Evolutionary conservation across 441 rosid species (phyloP).

Genomic region (Gossypium gossypioides): DNA sequence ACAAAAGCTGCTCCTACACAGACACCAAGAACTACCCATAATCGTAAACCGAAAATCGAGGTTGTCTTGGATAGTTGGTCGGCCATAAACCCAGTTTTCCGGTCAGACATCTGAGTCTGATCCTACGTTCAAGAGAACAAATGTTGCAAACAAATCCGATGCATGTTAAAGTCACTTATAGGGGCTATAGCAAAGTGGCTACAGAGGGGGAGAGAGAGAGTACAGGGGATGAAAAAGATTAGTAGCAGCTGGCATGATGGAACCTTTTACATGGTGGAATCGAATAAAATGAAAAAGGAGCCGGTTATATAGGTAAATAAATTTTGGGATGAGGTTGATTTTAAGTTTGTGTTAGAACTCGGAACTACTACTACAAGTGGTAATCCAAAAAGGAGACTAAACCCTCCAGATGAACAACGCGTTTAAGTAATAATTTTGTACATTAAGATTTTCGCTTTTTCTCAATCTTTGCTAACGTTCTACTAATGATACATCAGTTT

Average conservation of each 20-base stretch:
- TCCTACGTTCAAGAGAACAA: background rate
- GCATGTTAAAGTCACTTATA: background rate
- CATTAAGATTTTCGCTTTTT: too few species aligned
- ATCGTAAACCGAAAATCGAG: slow-evolving; percentile 46
- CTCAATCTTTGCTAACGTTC: too few species aligned
- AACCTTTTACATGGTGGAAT: background rate
- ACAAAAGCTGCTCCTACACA: slow-evolving; percentile 54
- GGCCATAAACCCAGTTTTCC: slow-evolving; percentile 19
- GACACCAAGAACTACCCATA: slow-evolving; percentile 48
- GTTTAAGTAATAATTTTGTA: too few species aligned
- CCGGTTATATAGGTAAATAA: background rate
- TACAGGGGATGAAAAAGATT: background rate
- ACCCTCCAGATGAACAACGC: too few species aligned
- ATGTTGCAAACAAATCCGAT: background rate
- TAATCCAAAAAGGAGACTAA: too few species aligned
- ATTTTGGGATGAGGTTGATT: too few species aligned
- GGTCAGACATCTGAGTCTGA: slow-evolving; percentile 4
- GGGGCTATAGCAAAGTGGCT: background rate
- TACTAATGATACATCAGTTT: too few species aligned
- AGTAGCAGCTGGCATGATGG: slow-evolving; percentile 7
- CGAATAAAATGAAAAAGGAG: background rate
- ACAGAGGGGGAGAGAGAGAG: background rate
- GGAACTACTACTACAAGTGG: too few species aligned
- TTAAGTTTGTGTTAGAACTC: too few species aligned
- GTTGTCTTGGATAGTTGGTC: slow-evolving; percentile 42